phyloP scores from a whole-genome alignment of 225 moss, liverwort and hornwort genomes.

The Physcomitrium patens region DNA sequence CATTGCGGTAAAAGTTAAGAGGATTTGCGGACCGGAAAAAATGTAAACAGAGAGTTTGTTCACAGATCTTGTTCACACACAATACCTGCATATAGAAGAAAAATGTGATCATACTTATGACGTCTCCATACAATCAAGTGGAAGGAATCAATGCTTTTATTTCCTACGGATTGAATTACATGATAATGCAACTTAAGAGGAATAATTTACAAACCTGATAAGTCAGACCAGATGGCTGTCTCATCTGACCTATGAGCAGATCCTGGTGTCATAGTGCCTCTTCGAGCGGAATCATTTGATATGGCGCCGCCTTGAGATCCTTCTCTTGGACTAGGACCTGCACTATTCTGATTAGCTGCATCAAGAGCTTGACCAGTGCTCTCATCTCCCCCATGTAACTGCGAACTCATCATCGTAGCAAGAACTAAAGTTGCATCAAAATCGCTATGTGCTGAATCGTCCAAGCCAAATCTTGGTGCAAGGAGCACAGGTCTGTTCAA shows the following conservation, averaged over 20 bases:
- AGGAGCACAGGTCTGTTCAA: constrained; percentile 84
- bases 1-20: constrained; percentile 16
- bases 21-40: not conserved
- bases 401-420: constrained; percentile 91
- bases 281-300: constrained; percentile 45
- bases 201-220: constrained; percentile 52
- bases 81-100: not conserved
- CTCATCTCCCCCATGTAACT: constrained; percentile 70
- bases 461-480: constrained; percentile 94
- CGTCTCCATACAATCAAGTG: no score
- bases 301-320: constrained; percentile 48
- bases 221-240: constrained; percentile 73
- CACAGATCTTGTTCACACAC: not conserved
- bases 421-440: constrained; percentile 96
- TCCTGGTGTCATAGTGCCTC: constrained; percentile 55
- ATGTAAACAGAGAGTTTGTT: not conserved
- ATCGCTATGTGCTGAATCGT: constrained; percentile 86
- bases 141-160: no score
- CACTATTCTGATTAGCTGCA: constrained; percentile 53
- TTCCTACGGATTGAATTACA: no score
- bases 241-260: constrained; percentile 68
- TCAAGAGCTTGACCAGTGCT: constrained; percentile 62
- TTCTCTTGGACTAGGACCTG: constrained; percentile 47
- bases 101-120: no score
- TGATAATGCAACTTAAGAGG: not conserved